Conservation (phyloP, 202 grass and related monocot genomes). For the Bolboschoenoplectus hybrid region DNA sequence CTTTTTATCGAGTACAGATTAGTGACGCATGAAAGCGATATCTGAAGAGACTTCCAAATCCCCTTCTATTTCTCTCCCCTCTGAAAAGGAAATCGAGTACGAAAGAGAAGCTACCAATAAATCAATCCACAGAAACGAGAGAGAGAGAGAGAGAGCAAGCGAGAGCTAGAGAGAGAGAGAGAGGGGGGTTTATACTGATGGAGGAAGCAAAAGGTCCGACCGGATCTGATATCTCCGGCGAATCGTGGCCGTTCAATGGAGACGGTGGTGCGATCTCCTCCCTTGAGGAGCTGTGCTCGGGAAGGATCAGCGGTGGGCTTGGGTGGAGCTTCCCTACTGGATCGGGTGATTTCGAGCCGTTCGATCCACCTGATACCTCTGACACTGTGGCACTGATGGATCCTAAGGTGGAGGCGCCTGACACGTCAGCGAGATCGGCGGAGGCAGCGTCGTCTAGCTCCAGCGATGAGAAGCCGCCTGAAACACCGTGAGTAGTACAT, state of each 20-base stretch:
- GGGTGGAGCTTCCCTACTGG: conserved; percentile 42
- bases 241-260: conserved; percentile 56
- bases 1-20: conserved; percentile 30
- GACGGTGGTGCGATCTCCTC: conserved; percentile 49
- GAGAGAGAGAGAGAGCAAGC: background rate
- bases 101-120: background rate
- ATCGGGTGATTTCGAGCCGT: conserved; percentile 41
- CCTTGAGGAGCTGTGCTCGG: conserved; percentile 43
- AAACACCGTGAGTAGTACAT: conserved; percentile 62
- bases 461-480: conserved; percentile 56
- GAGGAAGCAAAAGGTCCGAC: conserved; percentile 30
- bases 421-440: conserved; percentile 37
- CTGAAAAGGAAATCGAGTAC: conserved; percentile 28
- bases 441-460: conserved; percentile 73
- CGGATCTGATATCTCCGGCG: conserved; percentile 31
- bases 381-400: background rate
- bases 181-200: conserved; percentile 18
- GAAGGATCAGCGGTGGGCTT: conserved; percentile 25
- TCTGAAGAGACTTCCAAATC: conserved; percentile 9
- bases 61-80: background rate
- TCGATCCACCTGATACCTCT: conserved; percentile 49
- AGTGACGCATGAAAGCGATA: conserved; percentile 35
- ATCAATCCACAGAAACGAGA: background rate
- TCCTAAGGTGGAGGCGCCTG: conserved; percentile 16
- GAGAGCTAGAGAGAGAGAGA: background rate